Evolutionary conservation across 2,329 filamentous ascomycete genomes (phyloP).

Genomic region (Pseudogymnoascus sp.): DNA sequence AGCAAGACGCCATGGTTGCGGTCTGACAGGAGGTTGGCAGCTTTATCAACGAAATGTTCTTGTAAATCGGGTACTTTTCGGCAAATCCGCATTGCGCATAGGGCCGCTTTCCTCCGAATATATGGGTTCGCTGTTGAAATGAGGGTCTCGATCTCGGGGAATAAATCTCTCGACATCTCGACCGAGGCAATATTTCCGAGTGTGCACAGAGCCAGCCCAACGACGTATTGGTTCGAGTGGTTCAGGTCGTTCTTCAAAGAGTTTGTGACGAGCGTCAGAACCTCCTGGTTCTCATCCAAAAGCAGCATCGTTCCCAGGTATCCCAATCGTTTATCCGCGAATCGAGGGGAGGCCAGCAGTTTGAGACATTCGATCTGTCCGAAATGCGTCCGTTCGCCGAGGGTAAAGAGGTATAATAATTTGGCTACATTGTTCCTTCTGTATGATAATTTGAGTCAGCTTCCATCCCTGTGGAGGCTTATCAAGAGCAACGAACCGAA

Average conservation of each 20-base stretch:
- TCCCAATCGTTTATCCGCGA: constrained; percentile 93
- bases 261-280: constrained; percentile 93
- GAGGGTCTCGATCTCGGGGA: constrained; percentile 89
- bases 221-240: constrained; percentile 97
- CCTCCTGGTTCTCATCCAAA: constrained; percentile 97
- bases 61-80: constrained; percentile 95
- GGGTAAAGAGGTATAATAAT: constrained; percentile 93
- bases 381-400: constrained; percentile 96
- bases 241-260: constrained; percentile 96
- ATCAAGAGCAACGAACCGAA: constrained; percentile 57
- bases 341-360: constrained; percentile 89
- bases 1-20: constrained; percentile 93
- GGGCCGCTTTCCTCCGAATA: constrained; percentile 88
- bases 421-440: constrained; percentile 99
- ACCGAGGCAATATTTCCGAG: constrained; percentile 96
- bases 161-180: constrained; percentile 97
- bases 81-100: constrained; percentile 99
- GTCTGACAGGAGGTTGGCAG: constrained; percentile 79
- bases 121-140: constrained; percentile 96
- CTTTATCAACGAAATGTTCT: constrained; percentile 95
- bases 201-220: constrained; percentile 91
- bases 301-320: constrained; percentile 95
- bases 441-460: constrained; percentile 20
- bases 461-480: neutral
- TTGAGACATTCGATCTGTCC: constrained; percentile 99